Conservation (phyloP, 1,284 basidiomycete species). For the Rhodotorula sp. region DNA sequence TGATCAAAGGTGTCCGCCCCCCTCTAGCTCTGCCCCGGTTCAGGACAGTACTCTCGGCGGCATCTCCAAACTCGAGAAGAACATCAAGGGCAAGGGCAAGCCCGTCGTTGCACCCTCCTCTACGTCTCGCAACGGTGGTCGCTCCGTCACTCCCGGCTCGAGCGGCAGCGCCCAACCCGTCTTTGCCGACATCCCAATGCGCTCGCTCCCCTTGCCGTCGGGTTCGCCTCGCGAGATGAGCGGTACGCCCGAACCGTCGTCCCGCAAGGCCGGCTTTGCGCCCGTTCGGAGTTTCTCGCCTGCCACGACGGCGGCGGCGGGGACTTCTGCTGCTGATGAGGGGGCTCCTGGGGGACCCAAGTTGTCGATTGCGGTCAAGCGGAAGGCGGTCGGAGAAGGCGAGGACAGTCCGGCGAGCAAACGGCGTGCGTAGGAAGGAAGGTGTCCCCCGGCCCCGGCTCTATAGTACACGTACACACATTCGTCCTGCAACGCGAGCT, state of each 20-base stretch:
- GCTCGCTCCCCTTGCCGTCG: constrained; percentile 30
- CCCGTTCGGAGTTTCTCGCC: constrained; percentile 34
- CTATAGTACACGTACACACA: too few species aligned
- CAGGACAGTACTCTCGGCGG: constrained; percentile 29
- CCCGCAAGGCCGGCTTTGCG: constrained; percentile 20
- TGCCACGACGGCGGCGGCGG: neutral
- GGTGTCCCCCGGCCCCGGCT: too few species aligned
- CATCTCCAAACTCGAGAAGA: constrained; percentile 18
- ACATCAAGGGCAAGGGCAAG: constrained; percentile 38
- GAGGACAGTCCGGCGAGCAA: constrained; percentile 31
- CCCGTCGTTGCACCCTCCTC: constrained; percentile 5
- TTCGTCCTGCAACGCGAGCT: too few species aligned
- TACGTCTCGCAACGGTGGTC: neutral
- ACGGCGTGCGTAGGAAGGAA: constrained; percentile 4
- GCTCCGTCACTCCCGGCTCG: neutral
- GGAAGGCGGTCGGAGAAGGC: constrained; percentile 29
- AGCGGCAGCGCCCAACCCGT: constrained; percentile 6
- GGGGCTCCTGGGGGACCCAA: constrained; percentile 2
- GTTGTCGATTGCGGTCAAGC: constrained; percentile 34
- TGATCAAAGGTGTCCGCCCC: neutral
- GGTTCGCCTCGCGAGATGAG: constrained; percentile 3
- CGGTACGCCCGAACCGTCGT: constrained; percentile 18
- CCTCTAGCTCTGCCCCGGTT: constrained; percentile 31
- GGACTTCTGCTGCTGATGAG: neutral
- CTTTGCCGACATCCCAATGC: constrained; percentile 36